phyloP scores from a whole-genome alignment of 1,139 yeast genomes.

The Pichia sp. region DNA sequence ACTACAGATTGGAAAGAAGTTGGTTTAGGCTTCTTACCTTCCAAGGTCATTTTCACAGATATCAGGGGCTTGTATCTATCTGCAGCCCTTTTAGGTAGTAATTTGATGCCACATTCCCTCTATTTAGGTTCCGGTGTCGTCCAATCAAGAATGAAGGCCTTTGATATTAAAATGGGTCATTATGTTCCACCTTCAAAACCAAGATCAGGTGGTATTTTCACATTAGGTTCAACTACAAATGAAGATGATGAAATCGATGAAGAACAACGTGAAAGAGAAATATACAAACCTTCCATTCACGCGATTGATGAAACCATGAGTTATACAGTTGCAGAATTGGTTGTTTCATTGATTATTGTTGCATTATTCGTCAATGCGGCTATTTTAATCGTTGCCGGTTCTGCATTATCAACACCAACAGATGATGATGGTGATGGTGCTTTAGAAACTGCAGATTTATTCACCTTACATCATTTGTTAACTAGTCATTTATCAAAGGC shows the following conservation, averaged over 20 bases:
- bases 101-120: conserved; percentile 96
- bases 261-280: conserved; percentile 15
- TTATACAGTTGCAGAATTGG: conserved; percentile 73
- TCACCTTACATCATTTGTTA: conserved; percentile 78
- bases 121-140: conserved; percentile 93
- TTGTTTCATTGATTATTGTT: conserved; percentile 71
- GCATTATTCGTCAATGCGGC: conserved; percentile 87
- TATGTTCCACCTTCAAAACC: conserved; percentile 35
- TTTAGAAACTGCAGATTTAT: conserved; percentile 64
- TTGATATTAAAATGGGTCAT: conserved; percentile 65
- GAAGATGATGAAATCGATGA: conserved; percentile 6
- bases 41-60: conserved; percentile 59
- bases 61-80: conserved; percentile 82
- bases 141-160: conserved; percentile 83
- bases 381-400: conserved; percentile 81
- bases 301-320: conserved; percentile 71
- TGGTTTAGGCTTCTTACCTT: conserved; percentile 76
- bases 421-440: conserved; percentile 57
- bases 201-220: conserved; percentile 17
- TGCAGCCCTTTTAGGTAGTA: conserved; percentile 93
- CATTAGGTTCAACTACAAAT: conserved; percentile 17
- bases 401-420: conserved; percentile 66
- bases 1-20: conserved; percentile 37
- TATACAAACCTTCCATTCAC: conserved; percentile 63
- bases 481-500: conserved; percentile 76